phyloP scores from a whole-genome alignment of 768 basidiomycete species.

The Coprinopsis strossmayeri region DNA sequence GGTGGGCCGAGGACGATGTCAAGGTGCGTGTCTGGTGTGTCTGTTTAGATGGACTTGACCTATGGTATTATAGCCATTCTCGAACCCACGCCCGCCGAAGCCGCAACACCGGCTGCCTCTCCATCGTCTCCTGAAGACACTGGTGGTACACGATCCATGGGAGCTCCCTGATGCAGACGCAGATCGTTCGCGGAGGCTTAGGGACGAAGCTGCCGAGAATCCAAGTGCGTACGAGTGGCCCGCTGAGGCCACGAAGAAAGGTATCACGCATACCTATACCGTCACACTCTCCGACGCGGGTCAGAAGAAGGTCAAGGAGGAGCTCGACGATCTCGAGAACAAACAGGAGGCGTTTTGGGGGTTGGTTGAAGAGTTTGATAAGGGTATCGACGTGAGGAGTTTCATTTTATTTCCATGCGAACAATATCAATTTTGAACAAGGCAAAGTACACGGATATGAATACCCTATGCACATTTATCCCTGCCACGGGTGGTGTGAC shows the following conservation, averaged over 20 bases:
- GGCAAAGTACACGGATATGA: no score
- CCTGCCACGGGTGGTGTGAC: no score
- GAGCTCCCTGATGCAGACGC: slow-evolving; percentile 19
- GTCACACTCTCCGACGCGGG: slow-evolving; percentile 4
- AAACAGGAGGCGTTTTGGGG: background rate
- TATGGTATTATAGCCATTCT: background rate
- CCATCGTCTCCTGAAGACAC: slow-evolving; percentile 30
- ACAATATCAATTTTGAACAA: no score
- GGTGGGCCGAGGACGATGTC: background rate
- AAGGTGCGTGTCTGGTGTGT: background rate
- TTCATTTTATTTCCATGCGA: no score
- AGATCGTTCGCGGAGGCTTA: background rate
- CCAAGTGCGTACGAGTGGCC: background rate
- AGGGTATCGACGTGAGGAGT: no score
- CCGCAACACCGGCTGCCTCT: slow-evolving; percentile 29
- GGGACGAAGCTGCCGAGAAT: background rate
- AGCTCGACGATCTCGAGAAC: background rate
- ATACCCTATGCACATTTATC: no score
- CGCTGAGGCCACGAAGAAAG: background rate
- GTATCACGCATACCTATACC: slow-evolving; percentile 2
- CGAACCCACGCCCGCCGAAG: background rate
- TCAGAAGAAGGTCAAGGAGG: background rate
- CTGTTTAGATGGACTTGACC: no score
- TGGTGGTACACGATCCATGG: slow-evolving; percentile 40
- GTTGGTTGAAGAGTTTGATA: background rate